Percentiles rank a stretch among this genome's conserved stretches.
Conservation (phyloP, 805 yeast species). For the Starmera dryadoides region DNA sequence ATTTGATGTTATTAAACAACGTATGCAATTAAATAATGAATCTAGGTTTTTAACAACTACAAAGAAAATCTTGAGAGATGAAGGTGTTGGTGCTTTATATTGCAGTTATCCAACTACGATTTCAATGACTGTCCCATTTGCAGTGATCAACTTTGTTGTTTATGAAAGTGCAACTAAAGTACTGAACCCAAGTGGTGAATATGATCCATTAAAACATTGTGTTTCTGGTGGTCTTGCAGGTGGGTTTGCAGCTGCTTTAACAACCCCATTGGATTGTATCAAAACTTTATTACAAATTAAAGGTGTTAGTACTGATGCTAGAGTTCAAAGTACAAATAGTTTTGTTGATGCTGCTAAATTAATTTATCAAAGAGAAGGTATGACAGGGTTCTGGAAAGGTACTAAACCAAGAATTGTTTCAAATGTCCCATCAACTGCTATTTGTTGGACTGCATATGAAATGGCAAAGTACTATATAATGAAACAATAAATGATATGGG, state of each 20-base stretch:
- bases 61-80: conserved; percentile 26
- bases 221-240: conserved; percentile 91
- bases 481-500: no score
- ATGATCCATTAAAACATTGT: conserved; percentile 92
- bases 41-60: conserved; percentile 8
- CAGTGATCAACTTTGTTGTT: conserved; percentile 88
- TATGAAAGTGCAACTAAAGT: conserved; percentile 74
- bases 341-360: conserved; percentile 65
- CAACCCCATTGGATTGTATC: conserved; percentile 90
- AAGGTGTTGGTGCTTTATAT: conserved; percentile 74
- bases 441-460: conserved; percentile 96
- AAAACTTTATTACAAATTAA: conserved; percentile 88
- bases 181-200: conserved; percentile 67
- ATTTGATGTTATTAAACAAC: conserved; percentile 89
- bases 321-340: conserved; percentile 48
- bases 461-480: conserved; percentile 66
- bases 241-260: conserved; percentile 88
- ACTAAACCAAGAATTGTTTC: conserved; percentile 83
- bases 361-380: conserved; percentile 53
- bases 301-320: conserved; percentile 36
- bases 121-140: conserved; percentile 87
- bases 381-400: conserved; percentile 71
- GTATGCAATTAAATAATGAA: conserved; percentile 61
- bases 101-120: conserved; percentile 94
- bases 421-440: conserved; percentile 93